Evolutionary conservation across 768 basidiomycete species (phyloP), one percentile per base, ranked within the genome.

Genomic region (Austroboletus eburneus): DNA sequence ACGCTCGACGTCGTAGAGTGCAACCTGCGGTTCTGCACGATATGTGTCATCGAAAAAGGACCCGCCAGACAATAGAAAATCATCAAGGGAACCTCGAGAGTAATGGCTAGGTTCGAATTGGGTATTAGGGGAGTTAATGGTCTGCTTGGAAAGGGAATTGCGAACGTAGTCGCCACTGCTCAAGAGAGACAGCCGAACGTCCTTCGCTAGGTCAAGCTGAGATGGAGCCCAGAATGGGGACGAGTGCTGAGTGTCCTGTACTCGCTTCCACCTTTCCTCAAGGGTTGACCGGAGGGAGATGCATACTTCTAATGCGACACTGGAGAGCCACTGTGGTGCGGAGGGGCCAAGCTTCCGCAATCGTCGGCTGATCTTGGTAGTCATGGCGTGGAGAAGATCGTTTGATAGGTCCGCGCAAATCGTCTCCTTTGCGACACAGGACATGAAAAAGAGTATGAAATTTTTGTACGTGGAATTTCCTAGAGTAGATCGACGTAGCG

Each of bases 161-260:
- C 16, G 34, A 35, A 35, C 8, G 17, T 35, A 35, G 16, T n/a
- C 34, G 10, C 34, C 17, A 10, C 34, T 35, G 10, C 10, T 18
- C 16, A 10, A 18, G 17, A 35, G 17, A 17, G 17, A 35, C 16
- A 35, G 17, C 16, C 18, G n/a, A n/a, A 10, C 18, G 34, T 35
- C 34, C 18, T 10, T 4, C 3, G 3, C 2, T 17, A 67, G 36
- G 35, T 67, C 45, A 20, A 68, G 55, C 7, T 48, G 45, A 17
- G 54, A 47, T 1, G 66, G 67, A 10, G 35, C 36, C 68, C 68
- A 74, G 20, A 27, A 13, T 12, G 61, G 46, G 73, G 48, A 46
- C 21, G 17, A 5, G n/a, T 25, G 32, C 10, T 41, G 33, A 2
- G 13, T 9, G 24, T 13, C 30, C 38, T 40, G 38, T 33, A 41